Conservation (phyloP, 495 filamentous ascomycete species). For the Aspergillus mulundensis region DNA sequence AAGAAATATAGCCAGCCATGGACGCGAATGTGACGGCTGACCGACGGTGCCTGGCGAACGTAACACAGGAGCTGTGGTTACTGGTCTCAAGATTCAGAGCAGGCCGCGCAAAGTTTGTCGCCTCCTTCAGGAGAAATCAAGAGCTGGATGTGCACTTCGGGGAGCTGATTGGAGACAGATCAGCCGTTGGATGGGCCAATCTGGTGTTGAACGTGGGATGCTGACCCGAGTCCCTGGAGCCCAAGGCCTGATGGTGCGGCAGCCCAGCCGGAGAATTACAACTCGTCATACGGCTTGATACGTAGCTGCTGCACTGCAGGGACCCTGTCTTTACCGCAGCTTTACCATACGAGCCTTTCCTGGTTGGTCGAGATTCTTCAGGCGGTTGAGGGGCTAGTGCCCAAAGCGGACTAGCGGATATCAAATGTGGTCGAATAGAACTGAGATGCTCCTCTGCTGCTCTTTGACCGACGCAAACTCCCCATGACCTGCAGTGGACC, state of each 20-base stretch:
- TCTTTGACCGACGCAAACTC: background rate
- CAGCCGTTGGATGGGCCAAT: slow-evolving; percentile 12
- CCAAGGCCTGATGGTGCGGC: slow-evolving; percentile 17
- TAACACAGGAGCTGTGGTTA: slow-evolving; percentile 2
- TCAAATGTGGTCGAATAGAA: slow-evolving; percentile 9
- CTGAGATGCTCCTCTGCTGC: background rate
- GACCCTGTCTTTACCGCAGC: background rate
- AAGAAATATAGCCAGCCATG: slow-evolving; percentile 3
- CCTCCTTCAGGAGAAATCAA: slow-evolving; percentile 1
- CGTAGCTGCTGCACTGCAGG: background rate
- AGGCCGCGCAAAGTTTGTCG: slow-evolving; percentile 1
- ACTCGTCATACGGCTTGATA: background rate
- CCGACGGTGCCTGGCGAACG: background rate
- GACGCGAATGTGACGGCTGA: background rate
- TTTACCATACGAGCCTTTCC: background rate
- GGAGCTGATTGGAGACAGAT: slow-evolving; percentile 16
- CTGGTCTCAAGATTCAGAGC: background rate
- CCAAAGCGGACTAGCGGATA: background rate
- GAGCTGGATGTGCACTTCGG: background rate
- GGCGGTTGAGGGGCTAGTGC: background rate
- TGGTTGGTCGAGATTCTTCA: slow-evolving; percentile 7
- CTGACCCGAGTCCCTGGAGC: slow-evolving; percentile 9
- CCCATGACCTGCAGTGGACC: background rate
- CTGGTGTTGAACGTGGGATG: background rate
- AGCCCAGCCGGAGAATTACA: slow-evolving; percentile 6